Base-by-base conservation (phyloP, 2,329 filamentous ascomycete genomes). In the Xylariaceae sp. region DNA sequence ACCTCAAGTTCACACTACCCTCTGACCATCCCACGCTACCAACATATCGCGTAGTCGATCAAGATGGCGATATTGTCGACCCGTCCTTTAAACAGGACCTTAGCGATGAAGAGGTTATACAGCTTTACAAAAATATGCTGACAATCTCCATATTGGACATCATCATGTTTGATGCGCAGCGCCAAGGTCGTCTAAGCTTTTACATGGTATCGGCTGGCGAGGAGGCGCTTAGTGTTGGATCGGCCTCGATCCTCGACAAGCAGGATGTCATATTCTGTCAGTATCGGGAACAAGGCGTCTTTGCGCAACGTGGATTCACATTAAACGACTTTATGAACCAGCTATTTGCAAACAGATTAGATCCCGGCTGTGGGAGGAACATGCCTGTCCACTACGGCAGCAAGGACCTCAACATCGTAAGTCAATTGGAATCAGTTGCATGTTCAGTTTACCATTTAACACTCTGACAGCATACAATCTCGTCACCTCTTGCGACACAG, bases 381-480 rank as follows among this genome's bases (percentile, higher is more conserved):
- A 99, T 99, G 95, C 95, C 95, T 0, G 91, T 98, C 12, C 95
- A 99, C 75, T 99, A 98, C 69, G 93, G 93, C 43, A 92, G 89
- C 73, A 85, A 82, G 55, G 87, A 91, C 62, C 79, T 96, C 55
- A 92, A 96, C 66, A 92, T 96, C 69, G 90, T 93, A 72, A 72
- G 85, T 78, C 16, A 26, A 23, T 17, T 14, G 1, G 62, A 8
- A 34, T 23, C 19, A 53, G 28, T 31, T 37, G 16, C 21, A 40
- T 2, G 14, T 19, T 19, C 23, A 19, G n/a, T 37, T 24, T 29
- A 16, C 6, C 4, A 6, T 17, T 56, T 67, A 55, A 72, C 58
- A 26, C n/a, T 40, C 8, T 11, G 17, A 40, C 52, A 90, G 87
- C 91, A 96, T 73, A 93, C 92, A 4, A 90, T 96, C 47, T 91